Percentiles rank a stretch among this genome's conserved stretches.
phyloP scores from a whole-genome alignment of 345 rosid genomes.

The Reutealis trisperma region DNA sequence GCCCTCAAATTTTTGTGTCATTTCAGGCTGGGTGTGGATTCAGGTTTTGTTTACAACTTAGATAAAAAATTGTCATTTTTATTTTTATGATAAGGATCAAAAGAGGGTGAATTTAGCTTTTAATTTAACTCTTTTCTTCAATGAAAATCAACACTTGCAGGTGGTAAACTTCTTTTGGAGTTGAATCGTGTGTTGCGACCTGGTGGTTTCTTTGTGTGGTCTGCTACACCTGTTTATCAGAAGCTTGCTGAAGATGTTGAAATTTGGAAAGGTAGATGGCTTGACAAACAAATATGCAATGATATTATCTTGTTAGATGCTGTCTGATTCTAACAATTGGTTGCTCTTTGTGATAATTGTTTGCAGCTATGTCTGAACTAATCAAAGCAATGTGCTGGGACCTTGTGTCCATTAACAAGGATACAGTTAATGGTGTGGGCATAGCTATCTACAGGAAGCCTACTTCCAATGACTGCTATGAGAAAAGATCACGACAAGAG shows the following conservation, averaged over 20 bases:
- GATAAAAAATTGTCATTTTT: too few species aligned
- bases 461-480: constrained; percentile 74
- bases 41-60: too few species aligned
- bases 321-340: constrained; percentile 26
- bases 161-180: constrained; percentile 90
- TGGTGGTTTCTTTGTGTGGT: constrained; percentile 95
- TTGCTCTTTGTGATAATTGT: constrained; percentile 22
- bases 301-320: constrained; percentile 10
- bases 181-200: constrained; percentile 83
- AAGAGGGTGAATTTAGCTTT: constrained; percentile 1
- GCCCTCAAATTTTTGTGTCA: background rate
- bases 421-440: constrained; percentile 68
- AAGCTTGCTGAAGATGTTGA: constrained; percentile 70
- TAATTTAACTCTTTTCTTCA: background rate
- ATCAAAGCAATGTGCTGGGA: constrained; percentile 92
- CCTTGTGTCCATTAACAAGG: constrained; percentile 68
- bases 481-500: constrained; percentile 57
- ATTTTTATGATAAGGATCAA: background rate
- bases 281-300: constrained; percentile 1
- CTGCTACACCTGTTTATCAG: constrained; percentile 98
- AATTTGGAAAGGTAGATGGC: constrained; percentile 80
- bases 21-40: background rate
- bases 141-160: constrained; percentile 36
- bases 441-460: constrained; percentile 85
- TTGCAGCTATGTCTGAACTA: constrained; percentile 82